These are phyloP conservation scores for Rhizophagus prolifer DNA, from an alignment of 192 early-diverging fungal species.

Conservation along the genomic window DNA sequence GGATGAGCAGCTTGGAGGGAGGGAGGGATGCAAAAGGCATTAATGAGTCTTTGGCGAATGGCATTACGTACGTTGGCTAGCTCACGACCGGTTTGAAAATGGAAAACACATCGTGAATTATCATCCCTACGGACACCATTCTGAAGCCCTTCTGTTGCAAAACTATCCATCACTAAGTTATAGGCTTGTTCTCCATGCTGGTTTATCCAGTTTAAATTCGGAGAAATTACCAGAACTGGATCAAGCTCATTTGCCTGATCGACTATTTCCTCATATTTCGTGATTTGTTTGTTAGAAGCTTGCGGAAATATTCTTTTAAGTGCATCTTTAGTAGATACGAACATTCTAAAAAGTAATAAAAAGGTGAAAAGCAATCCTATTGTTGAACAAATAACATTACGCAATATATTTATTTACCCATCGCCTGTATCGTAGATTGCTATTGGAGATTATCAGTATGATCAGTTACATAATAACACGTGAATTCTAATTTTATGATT, in stretches of 20 bases:
- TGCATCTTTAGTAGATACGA: neutral
- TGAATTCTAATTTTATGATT: no score
- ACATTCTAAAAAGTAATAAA: neutral
- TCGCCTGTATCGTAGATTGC: no score
- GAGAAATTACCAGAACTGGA: constrained; percentile 4
- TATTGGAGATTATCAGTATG: no score
- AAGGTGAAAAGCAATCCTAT: neutral
- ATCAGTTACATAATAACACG: no score
- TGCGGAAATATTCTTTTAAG: constrained; percentile 6
- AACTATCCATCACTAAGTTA: constrained; percentile 3
- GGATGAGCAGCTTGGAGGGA: neutral
- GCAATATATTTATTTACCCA: no score
- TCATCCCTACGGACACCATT: constrained; percentile 11
- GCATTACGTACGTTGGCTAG: neutral
- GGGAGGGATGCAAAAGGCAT: constrained; percentile 6
- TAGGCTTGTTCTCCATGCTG: neutral
- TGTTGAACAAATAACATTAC: neutral
- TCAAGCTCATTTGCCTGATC: neutral
- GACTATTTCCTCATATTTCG: neutral
- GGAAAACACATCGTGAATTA: constrained; percentile 1
- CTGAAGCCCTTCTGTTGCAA: constrained; percentile 12
- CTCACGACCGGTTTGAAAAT: neutral
- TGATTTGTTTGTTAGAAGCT: neutral
- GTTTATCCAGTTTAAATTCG: constrained; percentile 4
- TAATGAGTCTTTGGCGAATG: neutral